Conservation (phyloP, 129 eudicot species). For the Tagetes patula region DNA sequence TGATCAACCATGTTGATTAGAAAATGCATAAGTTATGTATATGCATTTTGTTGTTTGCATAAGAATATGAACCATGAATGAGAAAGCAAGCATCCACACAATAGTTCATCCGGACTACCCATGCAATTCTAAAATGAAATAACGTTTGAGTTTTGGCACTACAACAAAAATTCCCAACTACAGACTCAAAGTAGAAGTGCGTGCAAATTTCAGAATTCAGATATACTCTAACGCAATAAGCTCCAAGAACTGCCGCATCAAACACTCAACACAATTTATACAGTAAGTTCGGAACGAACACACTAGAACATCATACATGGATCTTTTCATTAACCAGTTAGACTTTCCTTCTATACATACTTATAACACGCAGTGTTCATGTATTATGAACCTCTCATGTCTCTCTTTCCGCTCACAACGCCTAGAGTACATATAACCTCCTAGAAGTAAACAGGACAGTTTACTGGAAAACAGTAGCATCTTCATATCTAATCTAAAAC, state of each 20-base stretch:
- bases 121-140: neutral
- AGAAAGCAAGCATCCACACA: neutral
- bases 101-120: neutral
- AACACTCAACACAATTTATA: conserved; percentile 2
- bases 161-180: neutral
- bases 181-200: neutral
- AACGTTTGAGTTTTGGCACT: neutral
- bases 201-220: neutral
- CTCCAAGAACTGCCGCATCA: conserved; percentile 6
- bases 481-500: conserved; percentile 15
- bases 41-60: neutral
- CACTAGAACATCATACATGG: neutral
- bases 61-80: conserved; percentile 10
- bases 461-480: neutral
- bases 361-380: conserved; percentile 4
- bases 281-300: conserved; percentile 8
- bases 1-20: neutral
- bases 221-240: conserved; percentile 4
- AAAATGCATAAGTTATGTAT: neutral
- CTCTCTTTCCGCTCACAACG: neutral
- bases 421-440: neutral
- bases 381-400: neutral
- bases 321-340: conserved; percentile 18
- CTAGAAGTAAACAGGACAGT: neutral
- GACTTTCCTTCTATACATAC: conserved; percentile 7